Evolutionary conservation across 495 filamentous ascomycete genomes (phyloP).

Genomic region (Hypoxylon cercidicola): DNA sequence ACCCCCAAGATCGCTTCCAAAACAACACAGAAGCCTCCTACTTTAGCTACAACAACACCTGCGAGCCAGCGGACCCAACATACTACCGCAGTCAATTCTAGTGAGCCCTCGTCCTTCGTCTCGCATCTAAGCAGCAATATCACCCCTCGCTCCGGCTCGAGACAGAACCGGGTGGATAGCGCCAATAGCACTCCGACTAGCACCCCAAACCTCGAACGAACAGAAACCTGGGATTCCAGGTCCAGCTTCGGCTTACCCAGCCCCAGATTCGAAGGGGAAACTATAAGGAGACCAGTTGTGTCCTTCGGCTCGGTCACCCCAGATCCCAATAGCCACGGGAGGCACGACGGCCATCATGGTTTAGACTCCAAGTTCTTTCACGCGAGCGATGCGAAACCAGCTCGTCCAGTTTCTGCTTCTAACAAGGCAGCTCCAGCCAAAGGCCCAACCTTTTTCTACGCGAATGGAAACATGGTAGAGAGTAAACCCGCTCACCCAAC

Average conservation of each 20-base stretch:
- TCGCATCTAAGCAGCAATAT: conserved; percentile 71
- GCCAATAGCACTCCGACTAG: conserved; percentile 68
- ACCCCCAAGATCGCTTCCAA: conserved; percentile 58
- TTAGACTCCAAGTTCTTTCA: conserved; percentile 77
- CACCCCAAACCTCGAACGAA: conserved; percentile 59
- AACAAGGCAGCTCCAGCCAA: conserved; percentile 44
- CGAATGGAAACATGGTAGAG: conserved; percentile 56
- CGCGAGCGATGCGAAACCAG: conserved; percentile 72
- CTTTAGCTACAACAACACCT: conserved; percentile 49
- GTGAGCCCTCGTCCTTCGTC: conserved; percentile 59
- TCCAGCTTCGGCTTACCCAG: conserved; percentile 49
- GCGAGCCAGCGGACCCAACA: conserved; percentile 42
- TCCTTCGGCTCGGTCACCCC: conserved; percentile 51
- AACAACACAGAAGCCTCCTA: conserved; percentile 44
- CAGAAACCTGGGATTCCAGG: conserved; percentile 52
- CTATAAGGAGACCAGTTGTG: conserved; percentile 33
- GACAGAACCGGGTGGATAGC: conserved; percentile 73
- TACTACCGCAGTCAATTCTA: conserved; percentile 32
- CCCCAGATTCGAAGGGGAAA: conserved; percentile 43
- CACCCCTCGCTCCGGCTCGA: conserved; percentile 75
- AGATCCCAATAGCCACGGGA: conserved; percentile 19
- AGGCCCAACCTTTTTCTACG: conserved; percentile 66
- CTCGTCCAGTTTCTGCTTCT: conserved; percentile 45
- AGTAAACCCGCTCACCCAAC: conserved; percentile 38
- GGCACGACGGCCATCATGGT: conserved; percentile 32